These are phyloP conservation scores for Ottelia alismoides DNA, from an alignment of 106 monocot genomes.

Conservation along the genomic window DNA sequence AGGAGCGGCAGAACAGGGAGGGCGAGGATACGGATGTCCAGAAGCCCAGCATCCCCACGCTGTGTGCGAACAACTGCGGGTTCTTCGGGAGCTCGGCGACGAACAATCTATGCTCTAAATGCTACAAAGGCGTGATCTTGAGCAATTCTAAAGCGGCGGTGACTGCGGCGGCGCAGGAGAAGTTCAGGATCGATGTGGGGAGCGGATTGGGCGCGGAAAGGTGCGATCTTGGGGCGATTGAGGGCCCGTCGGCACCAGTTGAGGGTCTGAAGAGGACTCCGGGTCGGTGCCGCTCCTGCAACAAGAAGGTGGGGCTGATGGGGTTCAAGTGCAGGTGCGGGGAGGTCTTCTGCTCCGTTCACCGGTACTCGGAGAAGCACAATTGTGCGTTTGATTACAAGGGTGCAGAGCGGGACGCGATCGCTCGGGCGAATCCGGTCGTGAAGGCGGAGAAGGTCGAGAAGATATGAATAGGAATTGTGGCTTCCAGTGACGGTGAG, in stretches of 20 bases:
- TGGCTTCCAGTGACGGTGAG: no score
- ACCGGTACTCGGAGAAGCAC: constrained; percentile 50
- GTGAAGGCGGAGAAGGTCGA: constrained; percentile 49
- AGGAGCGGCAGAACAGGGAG: constrained; percentile 11
- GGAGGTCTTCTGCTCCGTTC: constrained; percentile 25
- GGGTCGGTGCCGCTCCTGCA: constrained; percentile 25
- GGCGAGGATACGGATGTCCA: constrained; percentile 14
- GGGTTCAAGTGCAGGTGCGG: constrained; percentile 44
- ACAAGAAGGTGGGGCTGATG: constrained; percentile 29
- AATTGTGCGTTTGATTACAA: constrained; percentile 32
- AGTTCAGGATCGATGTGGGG: background rate
- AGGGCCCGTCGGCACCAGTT: background rate
- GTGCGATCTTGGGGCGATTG: background rate
- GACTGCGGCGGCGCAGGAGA: constrained; percentile 2
- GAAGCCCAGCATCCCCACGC: background rate
- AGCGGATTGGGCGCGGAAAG: background rate
- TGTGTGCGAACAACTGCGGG: constrained; percentile 58
- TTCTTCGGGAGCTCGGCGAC: constrained; percentile 50
- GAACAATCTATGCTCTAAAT: constrained; percentile 43
- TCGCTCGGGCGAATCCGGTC: constrained; percentile 46
- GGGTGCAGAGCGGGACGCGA: constrained; percentile 19
- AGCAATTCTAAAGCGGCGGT: constrained; percentile 16
- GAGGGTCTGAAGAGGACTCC: constrained; percentile 5
- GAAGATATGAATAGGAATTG: constrained; percentile 35
- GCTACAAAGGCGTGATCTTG: constrained; percentile 27